Evolutionary conservation across 2,329 filamentous ascomycete genomes (phyloP), one percentile per base, ranked within the genome.

Genomic region (Sclerotinia subarctica): DNA sequence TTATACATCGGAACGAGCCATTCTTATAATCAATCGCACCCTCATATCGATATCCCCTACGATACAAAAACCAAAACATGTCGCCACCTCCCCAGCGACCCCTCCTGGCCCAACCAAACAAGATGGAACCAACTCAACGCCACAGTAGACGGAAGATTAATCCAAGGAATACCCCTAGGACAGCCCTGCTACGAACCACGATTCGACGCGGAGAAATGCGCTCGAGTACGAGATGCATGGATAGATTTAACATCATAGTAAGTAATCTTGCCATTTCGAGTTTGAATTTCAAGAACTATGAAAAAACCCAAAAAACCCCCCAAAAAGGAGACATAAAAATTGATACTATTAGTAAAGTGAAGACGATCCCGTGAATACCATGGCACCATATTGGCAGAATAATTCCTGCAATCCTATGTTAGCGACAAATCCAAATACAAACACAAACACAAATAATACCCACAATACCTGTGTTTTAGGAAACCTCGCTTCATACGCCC

Each of bases 91-190:
- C 71, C 70, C 49, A 68, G 58, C 29, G 66, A 69, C 46, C 13
- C 59, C 46, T 38, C 38, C 7, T 72, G 70, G 70, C 70, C 70
- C 4, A 62, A 21, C 19, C 19, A 24, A 54, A 19, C 42, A 51
- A 44, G 52, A n/a, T 72, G 70, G 71, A 38, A 42, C 11, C 21
- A 38, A 29, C 54, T 72, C 15, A 72, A 72, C 38, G 10, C 49
- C 17, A 71, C 68, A n/a, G 32, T 70, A n/a, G 44, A 53, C 3
- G 71, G 70, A 15, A 63, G 53, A n/a, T 58, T 72, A 11, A 52
- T 72, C 26, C 47, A 29, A 17, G 67, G 66, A 17, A n/a, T 54
- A 38, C 70, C 71, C 0, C 15, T 66, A 7, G 70, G 56, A 17
- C 38, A 47, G 11, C 35, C 56, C 8, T 58, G 56, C 35, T 58